Percentiles rank a stretch among this genome's conserved stretches.
Evolutionary conservation across 1,284 basidiomycete genomes (phyloP).

Genomic region (Austroboletus niveus): DNA sequence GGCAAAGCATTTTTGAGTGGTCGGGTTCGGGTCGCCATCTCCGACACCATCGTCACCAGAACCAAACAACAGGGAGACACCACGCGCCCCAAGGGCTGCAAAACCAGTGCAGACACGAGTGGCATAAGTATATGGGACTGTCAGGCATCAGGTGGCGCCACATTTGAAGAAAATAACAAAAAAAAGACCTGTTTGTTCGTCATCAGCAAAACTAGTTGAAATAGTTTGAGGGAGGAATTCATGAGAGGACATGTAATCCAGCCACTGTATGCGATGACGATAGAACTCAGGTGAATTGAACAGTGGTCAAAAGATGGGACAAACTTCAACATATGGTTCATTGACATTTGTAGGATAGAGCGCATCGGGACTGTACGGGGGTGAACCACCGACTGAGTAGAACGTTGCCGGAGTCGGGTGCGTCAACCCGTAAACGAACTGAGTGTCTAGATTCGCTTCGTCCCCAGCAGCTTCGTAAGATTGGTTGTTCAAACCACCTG

Average conservation of each 20-base stretch:
- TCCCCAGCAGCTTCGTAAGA: slow-evolving; percentile 49
- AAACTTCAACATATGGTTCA: slow-evolving; percentile 51
- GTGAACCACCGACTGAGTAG: slow-evolving; percentile 59
- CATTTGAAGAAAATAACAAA: background rate
- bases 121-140: slow-evolving; percentile 64
- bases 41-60: slow-evolving; percentile 73
- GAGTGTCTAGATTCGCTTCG: slow-evolving; percentile 73
- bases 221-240: slow-evolving; percentile 33
- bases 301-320: slow-evolving; percentile 34
- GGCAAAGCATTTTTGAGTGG: slow-evolving; percentile 51
- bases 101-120: slow-evolving; percentile 60
- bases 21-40: slow-evolving; percentile 49
- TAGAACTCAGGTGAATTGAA: slow-evolving; percentile 24
- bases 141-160: background rate
- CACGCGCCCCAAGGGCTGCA: slow-evolving; percentile 56
- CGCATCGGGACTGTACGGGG: slow-evolving; percentile 55
- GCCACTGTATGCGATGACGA: slow-evolving; percentile 43
- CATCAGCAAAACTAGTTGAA: slow-evolving; percentile 49
- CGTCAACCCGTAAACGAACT: slow-evolving; percentile 63
- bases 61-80: slow-evolving; percentile 59
- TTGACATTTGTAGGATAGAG: slow-evolving; percentile 46
- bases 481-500: slow-evolving; percentile 63
- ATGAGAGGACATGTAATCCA: slow-evolving; percentile 51
- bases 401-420: slow-evolving; percentile 50
- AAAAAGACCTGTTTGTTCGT: slow-evolving; percentile 59